Conservation (phyloP, 2,329 filamentous ascomycete genomes). For the Arachnomyces sp. region DNA sequence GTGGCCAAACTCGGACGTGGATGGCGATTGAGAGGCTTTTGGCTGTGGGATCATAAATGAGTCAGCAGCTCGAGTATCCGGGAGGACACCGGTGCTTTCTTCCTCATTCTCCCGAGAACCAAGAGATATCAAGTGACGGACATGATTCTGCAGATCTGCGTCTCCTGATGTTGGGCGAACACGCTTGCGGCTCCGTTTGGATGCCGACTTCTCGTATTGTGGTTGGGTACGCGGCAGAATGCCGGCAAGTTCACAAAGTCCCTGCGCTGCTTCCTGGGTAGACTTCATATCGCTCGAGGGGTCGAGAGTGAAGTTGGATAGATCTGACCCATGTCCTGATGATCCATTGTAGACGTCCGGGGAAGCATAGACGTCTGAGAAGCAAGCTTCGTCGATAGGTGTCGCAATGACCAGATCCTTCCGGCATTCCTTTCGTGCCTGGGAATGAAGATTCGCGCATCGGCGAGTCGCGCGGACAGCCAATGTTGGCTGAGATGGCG, state of each 20-base stretch:
- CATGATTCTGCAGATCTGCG: slow-evolving; percentile 29
- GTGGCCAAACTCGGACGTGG: slow-evolving; percentile 15
- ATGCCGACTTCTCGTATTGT: slow-evolving; percentile 6
- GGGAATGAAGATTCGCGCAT: slow-evolving; percentile 23
- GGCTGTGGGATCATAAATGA: slow-evolving; percentile 25
- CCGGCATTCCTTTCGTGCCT: slow-evolving; percentile 29
- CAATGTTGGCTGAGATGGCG: slow-evolving; percentile 24
- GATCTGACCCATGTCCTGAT: slow-evolving; percentile 23
- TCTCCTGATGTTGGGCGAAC: slow-evolving; percentile 35
- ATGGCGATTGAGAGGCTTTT: slow-evolving; percentile 9
- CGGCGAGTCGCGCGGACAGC: slow-evolving; percentile 35
- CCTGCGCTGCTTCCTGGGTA: slow-evolving; percentile 33
- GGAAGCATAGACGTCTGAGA: slow-evolving; percentile 27
- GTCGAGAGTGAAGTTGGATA: slow-evolving; percentile 28
- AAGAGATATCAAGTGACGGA: slow-evolving; percentile 30
- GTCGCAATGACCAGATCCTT: slow-evolving; percentile 30
- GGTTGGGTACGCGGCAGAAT: slow-evolving; percentile 19
- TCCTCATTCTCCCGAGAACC: slow-evolving; percentile 17
- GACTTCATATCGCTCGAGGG: slow-evolving; percentile 21
- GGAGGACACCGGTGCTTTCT: slow-evolving; percentile 11
- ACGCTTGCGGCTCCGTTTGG: slow-evolving; percentile 28
- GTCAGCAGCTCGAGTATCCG: slow-evolving; percentile 25
- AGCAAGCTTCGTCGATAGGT: slow-evolving; percentile 30
- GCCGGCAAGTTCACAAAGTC: slow-evolving; percentile 34
- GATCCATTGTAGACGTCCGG: slow-evolving; percentile 24